phyloP scores from a whole-genome alignment of 1,284 basidiomycete genomes.

The Porphyrellus sp. region DNA sequence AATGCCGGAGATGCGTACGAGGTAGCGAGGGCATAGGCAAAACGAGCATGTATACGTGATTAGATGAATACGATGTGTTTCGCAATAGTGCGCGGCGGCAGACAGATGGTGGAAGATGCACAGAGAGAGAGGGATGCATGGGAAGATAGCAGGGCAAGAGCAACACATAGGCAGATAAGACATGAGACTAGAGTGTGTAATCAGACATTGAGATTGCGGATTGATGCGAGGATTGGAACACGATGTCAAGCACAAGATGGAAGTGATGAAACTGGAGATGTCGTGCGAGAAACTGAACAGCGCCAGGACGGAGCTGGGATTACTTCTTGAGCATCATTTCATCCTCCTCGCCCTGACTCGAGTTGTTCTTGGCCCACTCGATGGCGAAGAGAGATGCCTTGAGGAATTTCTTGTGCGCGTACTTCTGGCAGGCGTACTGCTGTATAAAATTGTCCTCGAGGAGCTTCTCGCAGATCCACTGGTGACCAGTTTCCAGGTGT shows the following conservation, averaged over 20 bases:
- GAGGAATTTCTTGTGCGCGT: conserved; percentile 95
- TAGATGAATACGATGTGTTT: conserved; percentile 39
- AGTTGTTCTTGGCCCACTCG: conserved; percentile 58
- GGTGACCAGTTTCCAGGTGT: conserved; percentile 82
- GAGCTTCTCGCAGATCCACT: conserved; percentile 83
- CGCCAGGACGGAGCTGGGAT: conserved; percentile 24
- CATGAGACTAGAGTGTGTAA: conserved; percentile 39
- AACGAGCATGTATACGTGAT: conserved; percentile 36
- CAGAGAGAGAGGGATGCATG: conserved; percentile 29
- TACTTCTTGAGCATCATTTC: conserved; percentile 52
- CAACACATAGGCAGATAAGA: conserved; percentile 36
- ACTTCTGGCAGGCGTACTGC: conserved; percentile 94
- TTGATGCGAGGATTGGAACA: conserved; percentile 36
- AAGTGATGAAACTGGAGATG: conserved; percentile 26
- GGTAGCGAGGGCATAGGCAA: conserved; percentile 27
- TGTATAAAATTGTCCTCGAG: conserved; percentile 77
- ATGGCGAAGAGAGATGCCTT: conserved; percentile 77
- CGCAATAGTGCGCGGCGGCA: conserved; percentile 34
- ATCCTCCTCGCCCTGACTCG: conserved; percentile 32
- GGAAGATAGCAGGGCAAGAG: conserved; percentile 34
- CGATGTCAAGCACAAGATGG: conserved; percentile 38
- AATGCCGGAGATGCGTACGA: conserved; percentile 22
- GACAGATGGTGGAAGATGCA: conserved; percentile 26
- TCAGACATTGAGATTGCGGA: conserved; percentile 39
- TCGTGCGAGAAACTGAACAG: conserved; percentile 27